Evolutionary conservation across 805 yeast genomes (phyloP).

Genomic region (Metschnikowia santaceciliae): DNA sequence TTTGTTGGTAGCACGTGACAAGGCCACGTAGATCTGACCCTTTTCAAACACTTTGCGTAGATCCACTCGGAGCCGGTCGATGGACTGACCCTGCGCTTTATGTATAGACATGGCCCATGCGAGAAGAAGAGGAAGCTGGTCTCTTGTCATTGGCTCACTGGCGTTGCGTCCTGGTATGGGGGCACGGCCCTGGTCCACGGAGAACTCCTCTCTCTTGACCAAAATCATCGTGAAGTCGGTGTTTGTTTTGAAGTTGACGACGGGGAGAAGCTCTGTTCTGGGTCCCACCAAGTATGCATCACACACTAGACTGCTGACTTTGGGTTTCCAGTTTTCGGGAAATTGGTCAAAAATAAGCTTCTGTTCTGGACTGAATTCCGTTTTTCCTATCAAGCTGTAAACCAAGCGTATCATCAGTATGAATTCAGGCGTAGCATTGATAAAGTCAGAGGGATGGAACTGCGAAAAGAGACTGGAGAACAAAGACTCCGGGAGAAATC

Average conservation of each 20-base stretch:
- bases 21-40: conserved; percentile 95
- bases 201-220: conserved; percentile 34
- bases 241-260: conserved; percentile 43
- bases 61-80: conserved; percentile 74
- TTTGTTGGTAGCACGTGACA: conserved; percentile 82
- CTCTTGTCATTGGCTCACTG: conserved; percentile 9
- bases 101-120: conserved; percentile 98
- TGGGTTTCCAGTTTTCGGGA: conserved; percentile 14
- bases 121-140: conserved; percentile 80
- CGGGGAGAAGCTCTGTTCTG: conserved; percentile 31
- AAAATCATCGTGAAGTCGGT: conserved; percentile 27
- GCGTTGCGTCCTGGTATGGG: background rate
- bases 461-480: conserved; percentile 8
- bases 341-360: conserved; percentile 3
- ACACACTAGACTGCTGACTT: conserved; percentile 8
- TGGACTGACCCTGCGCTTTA: conserved; percentile 92
- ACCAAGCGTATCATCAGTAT: conserved; percentile 10
- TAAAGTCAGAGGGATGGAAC: conserved; percentile 13
- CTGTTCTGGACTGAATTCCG: conserved; percentile 6
- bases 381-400: conserved; percentile 8
- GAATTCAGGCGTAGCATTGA: conserved; percentile 11
- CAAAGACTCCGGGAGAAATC: conserved; percentile 32
- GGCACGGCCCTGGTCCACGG: conserved; percentile 27
- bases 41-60: conserved; percentile 72
- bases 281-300: conserved; percentile 10